phyloP scores from a whole-genome alignment of 371 early-diverging fungal genomes.

The Apophysomyces ossiformis region DNA sequence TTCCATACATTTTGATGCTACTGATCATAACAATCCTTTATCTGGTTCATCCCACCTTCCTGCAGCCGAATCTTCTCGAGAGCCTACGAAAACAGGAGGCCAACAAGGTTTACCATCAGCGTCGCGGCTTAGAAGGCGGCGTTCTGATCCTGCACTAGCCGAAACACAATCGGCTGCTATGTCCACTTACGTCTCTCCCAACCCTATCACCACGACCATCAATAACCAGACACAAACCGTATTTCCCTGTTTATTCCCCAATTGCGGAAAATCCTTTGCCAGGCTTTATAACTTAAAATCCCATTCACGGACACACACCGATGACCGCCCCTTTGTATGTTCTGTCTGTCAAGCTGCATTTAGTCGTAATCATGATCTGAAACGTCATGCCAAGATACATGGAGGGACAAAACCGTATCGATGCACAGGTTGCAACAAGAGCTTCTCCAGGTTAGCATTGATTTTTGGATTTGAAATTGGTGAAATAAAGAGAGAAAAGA shows the following conservation, averaged over 20 bases:
- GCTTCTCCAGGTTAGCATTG: slow-evolving; percentile 46
- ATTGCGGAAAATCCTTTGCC: slow-evolving; percentile 70
- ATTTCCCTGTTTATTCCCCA: slow-evolving; percentile 60
- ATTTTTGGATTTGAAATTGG: not conserved
- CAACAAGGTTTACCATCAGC: slow-evolving; percentile 9
- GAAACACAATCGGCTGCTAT: slow-evolving; percentile 34
- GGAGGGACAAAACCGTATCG: slow-evolving; percentile 74
- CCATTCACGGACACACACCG: slow-evolving; percentile 73
- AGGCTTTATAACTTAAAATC: slow-evolving; percentile 75
- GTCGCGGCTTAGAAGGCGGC: slow-evolving; percentile 25
- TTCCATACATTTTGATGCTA: too few species aligned
- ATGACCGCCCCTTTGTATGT: slow-evolving; percentile 78
- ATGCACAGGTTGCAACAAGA: slow-evolving; percentile 77
- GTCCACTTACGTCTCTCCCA: slow-evolving; percentile 38
- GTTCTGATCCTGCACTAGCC: slow-evolving; percentile 32
- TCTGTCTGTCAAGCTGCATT: slow-evolving; percentile 69
- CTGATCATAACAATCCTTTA: too few species aligned
- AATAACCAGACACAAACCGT: slow-evolving; percentile 34
- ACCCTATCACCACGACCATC: slow-evolving; percentile 30
- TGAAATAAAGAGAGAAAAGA: not conserved
- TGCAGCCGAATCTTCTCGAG: too few species aligned
- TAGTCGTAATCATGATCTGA: slow-evolving; percentile 81
- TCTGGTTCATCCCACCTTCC: too few species aligned
- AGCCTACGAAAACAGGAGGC: too few species aligned
- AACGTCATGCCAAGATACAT: slow-evolving; percentile 81